Conservation (phyloP, 345 rosid species). For the Salix udensis region DNA sequence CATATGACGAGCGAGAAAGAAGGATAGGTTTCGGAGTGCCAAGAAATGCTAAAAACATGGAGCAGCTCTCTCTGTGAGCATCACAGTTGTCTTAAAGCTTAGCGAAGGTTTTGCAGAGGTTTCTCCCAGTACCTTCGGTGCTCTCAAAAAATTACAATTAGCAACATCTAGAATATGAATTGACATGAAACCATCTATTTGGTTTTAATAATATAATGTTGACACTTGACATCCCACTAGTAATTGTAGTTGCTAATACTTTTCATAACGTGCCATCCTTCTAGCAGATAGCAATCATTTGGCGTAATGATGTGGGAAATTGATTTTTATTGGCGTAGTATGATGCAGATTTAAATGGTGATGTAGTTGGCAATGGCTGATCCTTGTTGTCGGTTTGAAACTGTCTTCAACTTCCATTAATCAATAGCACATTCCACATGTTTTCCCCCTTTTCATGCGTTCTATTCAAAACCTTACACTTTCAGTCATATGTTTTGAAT, state of each 20-base stretch:
- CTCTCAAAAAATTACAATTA: background rate
- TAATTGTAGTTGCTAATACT: background rate
- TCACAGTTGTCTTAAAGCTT: background rate
- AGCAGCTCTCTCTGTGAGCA: conserved; percentile 65
- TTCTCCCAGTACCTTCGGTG: background rate
- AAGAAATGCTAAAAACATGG: conserved; percentile 46
- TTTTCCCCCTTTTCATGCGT: background rate
- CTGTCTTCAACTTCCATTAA: background rate
- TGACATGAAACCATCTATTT: background rate
- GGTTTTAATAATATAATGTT: conserved; percentile 10
- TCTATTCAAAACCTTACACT: background rate
- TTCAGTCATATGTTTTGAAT: background rate
- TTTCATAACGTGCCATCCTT: background rate
- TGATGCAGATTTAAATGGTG: background rate
- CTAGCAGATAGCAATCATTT: background rate
- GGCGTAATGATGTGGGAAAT: background rate
- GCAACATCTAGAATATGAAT: background rate
- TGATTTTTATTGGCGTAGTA: background rate
- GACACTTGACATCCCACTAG: background rate
- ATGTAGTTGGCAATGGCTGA: background rate
- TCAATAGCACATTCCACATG: background rate
- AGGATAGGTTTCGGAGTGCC: conserved; percentile 41
- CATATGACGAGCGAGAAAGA: conserved; percentile 55
- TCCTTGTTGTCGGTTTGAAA: background rate
- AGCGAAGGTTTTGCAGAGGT: conserved; percentile 19